These are phyloP conservation scores for Epipyxis sp. DNA, from an alignment of 108 stramenopile species.

Conservation along the genomic window DNA sequence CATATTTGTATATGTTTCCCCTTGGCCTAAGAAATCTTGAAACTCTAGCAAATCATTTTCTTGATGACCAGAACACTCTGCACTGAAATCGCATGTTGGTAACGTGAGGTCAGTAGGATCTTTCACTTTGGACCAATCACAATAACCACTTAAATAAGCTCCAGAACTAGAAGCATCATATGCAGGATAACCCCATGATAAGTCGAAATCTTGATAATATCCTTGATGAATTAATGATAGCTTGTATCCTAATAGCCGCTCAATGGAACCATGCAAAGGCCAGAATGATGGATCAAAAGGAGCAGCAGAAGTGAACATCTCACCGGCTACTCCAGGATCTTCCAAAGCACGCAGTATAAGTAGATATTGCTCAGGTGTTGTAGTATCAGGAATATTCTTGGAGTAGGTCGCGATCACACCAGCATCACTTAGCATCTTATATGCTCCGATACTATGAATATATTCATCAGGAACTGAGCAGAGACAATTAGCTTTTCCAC, in stretches of 20 bases:
- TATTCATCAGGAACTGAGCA: conserved; percentile 40
- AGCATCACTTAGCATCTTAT: conserved; percentile 12
- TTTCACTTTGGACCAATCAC: background rate
- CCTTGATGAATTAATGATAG: too few relatives aligned
- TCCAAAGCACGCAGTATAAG: conserved; percentile 37
- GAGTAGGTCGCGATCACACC: conserved; percentile 10
- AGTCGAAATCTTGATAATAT: conserved; percentile 37
- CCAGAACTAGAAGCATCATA: background rate
- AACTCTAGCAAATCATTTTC: background rate
- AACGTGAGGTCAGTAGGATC: background rate
- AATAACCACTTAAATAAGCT: background rate
- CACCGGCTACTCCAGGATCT: conserved; percentile 43
- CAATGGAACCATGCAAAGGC: conserved; percentile 29
- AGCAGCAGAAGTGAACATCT: conserved; percentile 47
- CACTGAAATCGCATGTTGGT: background rate
- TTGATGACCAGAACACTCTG: background rate
- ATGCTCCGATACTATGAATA: background rate
- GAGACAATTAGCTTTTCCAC: background rate
- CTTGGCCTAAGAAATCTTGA: background rate
- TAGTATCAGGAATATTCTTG: conserved; percentile 36
- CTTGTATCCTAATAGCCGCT: conserved; percentile 7
- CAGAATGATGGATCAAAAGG: conserved; percentile 47
- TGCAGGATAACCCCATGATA: conserved; percentile 38
- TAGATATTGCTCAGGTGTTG: conserved; percentile 2
- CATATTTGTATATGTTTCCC: conserved; percentile 30